These are phyloP conservation scores for Geoglossum glabrum DNA, from an alignment of 495 filamentous ascomycete species.

Conservation along the genomic window DNA sequence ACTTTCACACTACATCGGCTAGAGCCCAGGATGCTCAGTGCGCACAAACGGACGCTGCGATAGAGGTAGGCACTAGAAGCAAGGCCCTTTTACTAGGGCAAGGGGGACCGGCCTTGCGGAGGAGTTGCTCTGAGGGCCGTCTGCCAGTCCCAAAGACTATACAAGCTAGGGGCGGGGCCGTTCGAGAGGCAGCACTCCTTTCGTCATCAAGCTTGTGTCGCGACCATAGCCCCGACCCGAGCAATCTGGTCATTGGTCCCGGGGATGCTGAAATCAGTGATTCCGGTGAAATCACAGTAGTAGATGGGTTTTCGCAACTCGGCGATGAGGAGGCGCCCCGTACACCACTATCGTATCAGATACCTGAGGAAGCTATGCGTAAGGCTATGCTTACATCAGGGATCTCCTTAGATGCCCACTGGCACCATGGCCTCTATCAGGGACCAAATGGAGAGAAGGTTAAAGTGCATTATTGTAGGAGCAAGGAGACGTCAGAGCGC, in stretches of 20 bases:
- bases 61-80: not conserved
- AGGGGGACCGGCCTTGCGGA: not conserved
- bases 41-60: not conserved
- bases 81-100: not conserved
- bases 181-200: not conserved
- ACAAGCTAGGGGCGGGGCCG: not conserved
- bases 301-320: not conserved
- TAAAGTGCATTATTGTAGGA: constrained; percentile 57
- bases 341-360: constrained; percentile 9
- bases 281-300: not conserved
- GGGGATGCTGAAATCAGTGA: not conserved
- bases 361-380: not conserved
- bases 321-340: constrained; percentile 3
- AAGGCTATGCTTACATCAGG: constrained; percentile 7
- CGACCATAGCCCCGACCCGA: too few relatives aligned
- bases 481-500: constrained; percentile 39
- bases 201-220: not conserved
- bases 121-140: not conserved
- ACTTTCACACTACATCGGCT: not conserved
- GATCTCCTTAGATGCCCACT: constrained; percentile 23
- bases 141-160: not conserved
- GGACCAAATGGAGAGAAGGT: constrained; percentile 27
- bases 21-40: not conserved
- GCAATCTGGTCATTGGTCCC: not conserved
- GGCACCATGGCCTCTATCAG: constrained; percentile 46